Conservation (phyloP, 2,329 filamentous ascomycete genomes). For the Botrytis medusae region DNA sequence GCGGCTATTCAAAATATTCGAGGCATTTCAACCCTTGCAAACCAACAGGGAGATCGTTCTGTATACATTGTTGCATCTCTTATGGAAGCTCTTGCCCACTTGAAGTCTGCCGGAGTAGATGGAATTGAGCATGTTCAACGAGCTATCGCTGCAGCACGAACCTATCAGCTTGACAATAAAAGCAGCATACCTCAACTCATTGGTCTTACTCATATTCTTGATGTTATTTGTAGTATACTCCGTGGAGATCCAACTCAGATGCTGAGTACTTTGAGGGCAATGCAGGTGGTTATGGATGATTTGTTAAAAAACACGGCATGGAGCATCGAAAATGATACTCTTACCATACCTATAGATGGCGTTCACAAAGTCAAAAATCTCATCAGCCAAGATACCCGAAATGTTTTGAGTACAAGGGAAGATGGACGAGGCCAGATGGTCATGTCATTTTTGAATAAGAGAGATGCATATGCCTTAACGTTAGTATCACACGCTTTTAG, state of each 20-base stretch:
- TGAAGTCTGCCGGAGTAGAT: slow-evolving; percentile 64
- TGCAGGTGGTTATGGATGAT: slow-evolving; percentile 64
- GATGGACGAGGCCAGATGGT: slow-evolving; percentile 55
- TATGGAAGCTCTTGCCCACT: slow-evolving; percentile 67
- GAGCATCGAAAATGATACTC: slow-evolving; percentile 47
- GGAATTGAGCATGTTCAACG: slow-evolving; percentile 68
- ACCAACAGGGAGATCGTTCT: slow-evolving; percentile 59
- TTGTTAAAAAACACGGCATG: slow-evolving; percentile 43
- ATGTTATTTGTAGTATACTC: slow-evolving; percentile 65
- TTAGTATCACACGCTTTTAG: slow-evolving; percentile 25
- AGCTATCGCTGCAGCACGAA: slow-evolving; percentile 71
- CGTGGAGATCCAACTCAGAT: slow-evolving; percentile 59
- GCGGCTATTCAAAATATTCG: slow-evolving; percentile 68
- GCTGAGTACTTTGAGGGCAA: slow-evolving; percentile 57
- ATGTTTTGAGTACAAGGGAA: slow-evolving; percentile 51
- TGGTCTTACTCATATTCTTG: slow-evolving; percentile 64
- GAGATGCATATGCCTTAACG: slow-evolving; percentile 49
- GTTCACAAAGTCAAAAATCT: slow-evolving; percentile 49
- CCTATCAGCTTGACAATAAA: slow-evolving; percentile 66
- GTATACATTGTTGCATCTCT: slow-evolving; percentile 65
- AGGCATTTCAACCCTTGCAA: slow-evolving; percentile 59
- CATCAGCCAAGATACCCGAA: slow-evolving; percentile 57
- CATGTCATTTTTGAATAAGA: slow-evolving; percentile 60
- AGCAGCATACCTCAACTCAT: slow-evolving; percentile 65
- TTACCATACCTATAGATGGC: slow-evolving; percentile 55